Base-by-base conservation (phyloP, 345 rosid genomes). In the Gossypium sturtianum region DNA sequence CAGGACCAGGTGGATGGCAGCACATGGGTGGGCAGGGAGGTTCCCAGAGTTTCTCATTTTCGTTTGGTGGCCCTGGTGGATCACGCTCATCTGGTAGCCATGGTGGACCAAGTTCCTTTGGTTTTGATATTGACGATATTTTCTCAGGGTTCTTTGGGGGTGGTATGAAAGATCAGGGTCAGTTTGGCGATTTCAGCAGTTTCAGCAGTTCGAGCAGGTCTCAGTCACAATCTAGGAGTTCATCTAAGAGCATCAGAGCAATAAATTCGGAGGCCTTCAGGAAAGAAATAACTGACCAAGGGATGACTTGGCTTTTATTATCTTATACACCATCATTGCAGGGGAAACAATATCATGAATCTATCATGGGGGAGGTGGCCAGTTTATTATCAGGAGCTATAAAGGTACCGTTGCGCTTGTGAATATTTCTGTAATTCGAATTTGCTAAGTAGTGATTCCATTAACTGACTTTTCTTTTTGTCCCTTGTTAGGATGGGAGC, bases 291-390 rank as follows among this genome's bases (percentile, higher is more conserved):
- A 20, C 62, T 49, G 89, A 84, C 74, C 85, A 82, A 82, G 98
- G 99, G 56, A 88, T 93, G 93, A 89, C 92, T 58, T 95, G 98
- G 99, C 87, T 95, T 82, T 77, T 95, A 78, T 77, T 91, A 66
- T 89, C 89, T 22, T 78, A 87, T 75, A 81, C 86, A 52, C 84
- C 94, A 44, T 75, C 87, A 11, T 72, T 79, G 76, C 88, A 77
- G 76, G 85, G 86, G 71, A 83, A 75, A 12, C 82, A 83, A 75
- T 77, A 85, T 82, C 82, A 84, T 77, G 96, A 93, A 71, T 89
- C 94, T 4, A 70, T 73, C 4, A 34, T 87, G 17, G 88, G 80
- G 77, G 93, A 95, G 85, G 97, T 86, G 54, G 84, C 87, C 70
- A 82, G 63, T 74, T 82, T 86, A 60, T 74, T 95, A 78, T 82